These are phyloP conservation scores for Edaphochlamys debaryana DNA, from an alignment of 139 green algal species.

Conservation along the genomic window DNA sequence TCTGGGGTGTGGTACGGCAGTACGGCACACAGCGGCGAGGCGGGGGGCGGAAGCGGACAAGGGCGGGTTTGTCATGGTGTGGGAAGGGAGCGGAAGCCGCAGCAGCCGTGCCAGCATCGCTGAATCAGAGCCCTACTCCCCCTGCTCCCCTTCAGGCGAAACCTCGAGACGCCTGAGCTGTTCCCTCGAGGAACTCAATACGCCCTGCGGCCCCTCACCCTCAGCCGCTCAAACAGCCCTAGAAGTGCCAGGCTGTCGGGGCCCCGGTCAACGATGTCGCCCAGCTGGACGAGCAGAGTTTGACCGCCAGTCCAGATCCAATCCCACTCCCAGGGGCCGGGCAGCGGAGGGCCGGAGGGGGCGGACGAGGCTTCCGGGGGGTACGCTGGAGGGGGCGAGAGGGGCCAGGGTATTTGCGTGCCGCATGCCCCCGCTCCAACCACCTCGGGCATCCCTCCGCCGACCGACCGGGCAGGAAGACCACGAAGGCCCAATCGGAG, in stretches of 20 bases:
- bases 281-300: constrained; percentile 43
- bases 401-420: not conserved
- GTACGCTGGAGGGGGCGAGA: not conserved
- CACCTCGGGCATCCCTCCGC: not conserved
- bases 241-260: constrained; percentile 42
- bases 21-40: not conserved
- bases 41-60: no score
- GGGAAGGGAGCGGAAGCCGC: no score
- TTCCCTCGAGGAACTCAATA: no score
- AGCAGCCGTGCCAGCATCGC: not conserved
- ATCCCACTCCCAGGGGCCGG: not conserved
- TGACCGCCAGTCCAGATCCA: constrained; percentile 28
- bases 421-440: not conserved
- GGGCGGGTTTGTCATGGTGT: no score
- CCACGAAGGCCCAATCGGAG: no score
- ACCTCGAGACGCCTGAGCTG: no score
- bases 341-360: not conserved
- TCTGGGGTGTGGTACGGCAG: constrained; percentile 15
- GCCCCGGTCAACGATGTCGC: constrained; percentile 54
- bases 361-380: not conserved
- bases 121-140: no score
- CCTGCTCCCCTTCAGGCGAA: no score
- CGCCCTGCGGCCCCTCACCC: not conserved
- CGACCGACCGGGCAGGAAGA: no score
- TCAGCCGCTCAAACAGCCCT: constrained; percentile 31